phyloP scores from a whole-genome alignment of 2,329 filamentous ascomycete genomes.

The Diatrype stigma region DNA sequence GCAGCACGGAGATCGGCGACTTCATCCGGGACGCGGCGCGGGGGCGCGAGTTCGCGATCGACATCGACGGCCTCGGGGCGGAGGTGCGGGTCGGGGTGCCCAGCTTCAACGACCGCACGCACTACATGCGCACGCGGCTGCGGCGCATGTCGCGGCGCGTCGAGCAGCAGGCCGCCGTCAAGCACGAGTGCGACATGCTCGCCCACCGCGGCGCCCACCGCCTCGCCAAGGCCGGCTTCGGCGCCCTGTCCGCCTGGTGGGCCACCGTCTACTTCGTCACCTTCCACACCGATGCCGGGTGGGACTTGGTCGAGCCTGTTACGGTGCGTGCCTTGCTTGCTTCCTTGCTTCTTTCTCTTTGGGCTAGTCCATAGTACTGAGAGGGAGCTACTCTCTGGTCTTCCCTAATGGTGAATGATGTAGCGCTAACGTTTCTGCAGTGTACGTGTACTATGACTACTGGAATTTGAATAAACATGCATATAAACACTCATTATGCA shows the following conservation, averaged over 20 bases:
- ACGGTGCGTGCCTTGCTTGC: constrained; percentile 39
- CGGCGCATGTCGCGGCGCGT: constrained; percentile 68
- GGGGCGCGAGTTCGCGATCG: constrained; percentile 78
- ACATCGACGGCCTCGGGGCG: constrained; percentile 63
- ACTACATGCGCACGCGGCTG: constrained; percentile 76
- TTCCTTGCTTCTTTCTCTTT: no score
- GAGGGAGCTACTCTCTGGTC: not conserved
- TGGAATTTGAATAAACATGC: no score
- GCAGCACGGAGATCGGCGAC: constrained; percentile 85
- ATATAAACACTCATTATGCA: no score
- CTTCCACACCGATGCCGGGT: constrained; percentile 72
- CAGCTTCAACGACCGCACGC: constrained; percentile 84
- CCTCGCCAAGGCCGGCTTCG: constrained; percentile 77
- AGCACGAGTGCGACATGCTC: constrained; percentile 73
- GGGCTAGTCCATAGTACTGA: no score
- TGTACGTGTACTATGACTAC: no score
- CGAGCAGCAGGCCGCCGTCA: constrained; percentile 65
- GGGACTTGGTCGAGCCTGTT: constrained; percentile 88
- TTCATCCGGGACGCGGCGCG: constrained; percentile 88
- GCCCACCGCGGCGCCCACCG: constrained; percentile 75
- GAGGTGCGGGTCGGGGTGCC: constrained; percentile 79
- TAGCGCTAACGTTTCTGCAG: not conserved
- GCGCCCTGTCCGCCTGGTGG: constrained; percentile 73
- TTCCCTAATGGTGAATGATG: not conserved
- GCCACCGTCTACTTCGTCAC: constrained; percentile 70